A percentile compares a stretch with the other conserved stretches of the same genome.
Conservation (phyloP, 2,329 filamentous ascomycete genomes). For the Xenosphaeropsis pyriputrescens region DNA sequence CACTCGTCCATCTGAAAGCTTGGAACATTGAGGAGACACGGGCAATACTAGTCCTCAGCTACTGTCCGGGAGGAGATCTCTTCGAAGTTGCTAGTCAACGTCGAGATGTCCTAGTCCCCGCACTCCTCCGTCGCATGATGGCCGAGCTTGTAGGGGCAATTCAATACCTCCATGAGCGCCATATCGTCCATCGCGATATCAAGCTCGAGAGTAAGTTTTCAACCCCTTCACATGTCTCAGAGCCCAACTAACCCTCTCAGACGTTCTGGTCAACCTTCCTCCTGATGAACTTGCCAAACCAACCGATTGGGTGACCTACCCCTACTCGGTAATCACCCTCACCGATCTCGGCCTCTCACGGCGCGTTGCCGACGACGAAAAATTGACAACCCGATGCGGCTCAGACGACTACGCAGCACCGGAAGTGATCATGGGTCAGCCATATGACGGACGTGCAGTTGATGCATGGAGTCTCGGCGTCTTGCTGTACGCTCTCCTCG, state of each 20-base stretch:
- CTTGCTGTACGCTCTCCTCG: conserved; percentile 81
- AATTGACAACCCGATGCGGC: conserved; percentile 85
- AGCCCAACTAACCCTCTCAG: conserved; percentile 27
- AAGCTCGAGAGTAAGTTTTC: conserved; percentile 78
- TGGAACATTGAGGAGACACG: conserved; percentile 76
- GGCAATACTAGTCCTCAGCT: conserved; percentile 75
- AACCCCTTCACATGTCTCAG: conserved; percentile 9
- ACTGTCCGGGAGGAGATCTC: conserved; percentile 86
- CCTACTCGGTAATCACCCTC: conserved; percentile 72
- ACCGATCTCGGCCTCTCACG: conserved; percentile 86
- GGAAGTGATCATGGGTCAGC: conserved; percentile 88
- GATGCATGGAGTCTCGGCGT: conserved; percentile 96
- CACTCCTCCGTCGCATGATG: conserved; percentile 72
- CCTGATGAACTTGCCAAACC: conserved; percentile 47
- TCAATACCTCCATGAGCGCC: conserved; percentile 67
- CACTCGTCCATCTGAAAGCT: conserved; percentile 78
- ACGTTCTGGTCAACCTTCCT: conserved; percentile 81
- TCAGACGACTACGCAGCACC: conserved; percentile 96
- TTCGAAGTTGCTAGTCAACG: conserved; percentile 80
- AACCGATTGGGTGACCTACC: conserved; percentile 59
- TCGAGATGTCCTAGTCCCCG: conserved; percentile 49
- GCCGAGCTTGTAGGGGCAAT: conserved; percentile 78
- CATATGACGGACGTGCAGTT: conserved; percentile 82
- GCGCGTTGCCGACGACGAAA: conserved; percentile 70
- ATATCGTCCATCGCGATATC: conserved; percentile 92